Evolutionary conservation across 805 yeast genomes (phyloP).

Genomic region (Suhomyces emberorum): DNA sequence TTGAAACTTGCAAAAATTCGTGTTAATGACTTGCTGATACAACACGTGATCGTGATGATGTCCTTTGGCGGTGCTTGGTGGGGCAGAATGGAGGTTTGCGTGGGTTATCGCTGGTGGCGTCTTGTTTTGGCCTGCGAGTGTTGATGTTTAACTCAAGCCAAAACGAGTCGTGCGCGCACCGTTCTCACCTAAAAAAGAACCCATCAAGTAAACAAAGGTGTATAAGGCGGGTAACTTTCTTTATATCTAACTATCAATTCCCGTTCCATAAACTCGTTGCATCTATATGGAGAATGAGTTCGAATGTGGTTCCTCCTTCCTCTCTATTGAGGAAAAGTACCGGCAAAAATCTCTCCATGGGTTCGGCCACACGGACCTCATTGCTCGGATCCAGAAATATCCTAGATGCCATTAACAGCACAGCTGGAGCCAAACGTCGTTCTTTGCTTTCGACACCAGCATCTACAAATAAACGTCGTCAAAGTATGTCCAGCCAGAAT

Average conservation of each 20-base stretch:
- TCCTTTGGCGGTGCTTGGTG: no score
- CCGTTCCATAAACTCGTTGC: neutral
- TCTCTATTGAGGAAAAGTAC: constrained; percentile 13
- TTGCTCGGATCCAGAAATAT: constrained; percentile 17
- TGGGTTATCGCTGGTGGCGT: no score
- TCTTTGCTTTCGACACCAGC: constrained; percentile 35
- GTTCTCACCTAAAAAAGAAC: neutral
- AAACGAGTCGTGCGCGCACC: constrained; percentile 1
- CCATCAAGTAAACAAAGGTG: neutral
- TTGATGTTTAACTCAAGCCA: no score
- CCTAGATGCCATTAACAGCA: constrained; percentile 12
- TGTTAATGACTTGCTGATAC: no score
- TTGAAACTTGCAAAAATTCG: no score
- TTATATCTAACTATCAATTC: neutral
- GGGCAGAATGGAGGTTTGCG: no score
- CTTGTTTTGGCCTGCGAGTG: no score
- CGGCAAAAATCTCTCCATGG: constrained; percentile 19
- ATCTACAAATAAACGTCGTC: constrained; percentile 24
- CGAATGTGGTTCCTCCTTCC: constrained; percentile 7
- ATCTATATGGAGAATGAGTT: neutral
- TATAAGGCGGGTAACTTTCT: neutral
- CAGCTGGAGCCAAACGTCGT: constrained; percentile 17
- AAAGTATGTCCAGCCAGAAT: constrained; percentile 13
- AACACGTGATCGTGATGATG: no score
- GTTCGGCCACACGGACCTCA: constrained; percentile 19